Base-by-base conservation (phyloP, 2,329 filamentous ascomycete species). In the Gaeumannomyces sp. region DNA sequence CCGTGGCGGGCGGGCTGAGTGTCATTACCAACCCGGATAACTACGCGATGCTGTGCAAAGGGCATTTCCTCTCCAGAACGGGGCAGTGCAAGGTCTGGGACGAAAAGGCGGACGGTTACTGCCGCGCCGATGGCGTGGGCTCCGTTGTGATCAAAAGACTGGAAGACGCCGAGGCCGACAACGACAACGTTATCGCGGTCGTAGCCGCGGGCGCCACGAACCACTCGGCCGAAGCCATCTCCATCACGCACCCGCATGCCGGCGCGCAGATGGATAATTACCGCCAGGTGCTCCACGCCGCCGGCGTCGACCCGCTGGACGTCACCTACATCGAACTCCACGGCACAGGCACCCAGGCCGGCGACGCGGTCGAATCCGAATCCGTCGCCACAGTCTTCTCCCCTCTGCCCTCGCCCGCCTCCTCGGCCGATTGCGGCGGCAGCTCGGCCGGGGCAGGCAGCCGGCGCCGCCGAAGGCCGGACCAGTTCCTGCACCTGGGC, bases 261-360 rank as follows among this genome's bases (percentile, higher is more conserved):
- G 83, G 80, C 16, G 81, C 83, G 0, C 86, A 88, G 69, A 79
- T 83, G 64, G 80, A 80, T 66, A 74, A 86, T 2, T 86, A 83
- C 73, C 82, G 82, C 68, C 80, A 80, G 63, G 79, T 88, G 14
- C 78, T 87, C 8, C 79, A 80, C 62, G 79, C 83, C 53, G 81
- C 84, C 45, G 82, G 82, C 66, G 76, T 87, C 29, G 81, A 86
- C 69, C 84, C 85, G 2, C 78, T 83, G 67, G 82, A 86, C 63
- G 80, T 89, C 66, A 81, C 80, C 72, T 88, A 87, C 69, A 83
- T 89, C n/a, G 87, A 89, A 72, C 85, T 89, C 80, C 87, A 90
- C 72, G 87, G 87, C 22, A 90, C 87, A 13, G 87, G 87, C 64
- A 89, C 87, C 2, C 85, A 88, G 70, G 85, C 84, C 60, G 86